These are phyloP conservation scores for Casaregolazyma lundiana DNA, from an alignment of 1,139 yeast genomes.

Conservation along the genomic window DNA sequence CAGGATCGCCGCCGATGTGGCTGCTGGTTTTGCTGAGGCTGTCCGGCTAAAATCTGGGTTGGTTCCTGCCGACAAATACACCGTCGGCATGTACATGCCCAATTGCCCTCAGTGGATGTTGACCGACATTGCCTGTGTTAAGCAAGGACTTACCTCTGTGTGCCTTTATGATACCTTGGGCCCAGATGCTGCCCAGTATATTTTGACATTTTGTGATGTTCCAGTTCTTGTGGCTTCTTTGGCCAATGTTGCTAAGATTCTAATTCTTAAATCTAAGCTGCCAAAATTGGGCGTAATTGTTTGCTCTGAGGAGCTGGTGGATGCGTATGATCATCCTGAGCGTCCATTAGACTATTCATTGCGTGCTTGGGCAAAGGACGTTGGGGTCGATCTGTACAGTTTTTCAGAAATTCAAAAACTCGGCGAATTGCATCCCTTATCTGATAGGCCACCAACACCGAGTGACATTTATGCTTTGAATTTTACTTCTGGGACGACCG, in stretches of 20 bases:
- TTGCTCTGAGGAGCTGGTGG: conserved; percentile 41
- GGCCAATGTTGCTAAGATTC: conserved; percentile 43
- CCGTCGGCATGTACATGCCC: conserved; percentile 53
- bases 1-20: conserved; percentile 47
- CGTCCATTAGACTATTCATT: conserved; percentile 42
- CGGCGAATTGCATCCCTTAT: conserved; percentile 47
- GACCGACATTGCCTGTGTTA: conserved; percentile 55
- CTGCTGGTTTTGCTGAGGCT: conserved; percentile 58
- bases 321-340: conserved; percentile 52
- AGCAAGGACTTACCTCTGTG: conserved; percentile 51
- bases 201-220: conserved; percentile 51
- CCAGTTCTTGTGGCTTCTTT: conserved; percentile 52
- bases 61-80: conserved; percentile 36
- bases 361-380: conserved; percentile 32
- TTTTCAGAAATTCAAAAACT: conserved; percentile 50
- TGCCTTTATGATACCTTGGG: conserved; percentile 65
- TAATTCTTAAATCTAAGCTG: conserved; percentile 37
- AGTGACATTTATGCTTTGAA: conserved; percentile 60
- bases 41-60: conserved; percentile 21
- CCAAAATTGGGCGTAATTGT: conserved; percentile 44
- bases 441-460: conserved; percentile 48
- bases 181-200: conserved; percentile 53
- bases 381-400: conserved; percentile 41
- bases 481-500: conserved; percentile 78
- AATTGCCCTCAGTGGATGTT: conserved; percentile 59